phyloP scores from a whole-genome alignment of 805 yeast species.

The Ogataea salicorniae region DNA sequence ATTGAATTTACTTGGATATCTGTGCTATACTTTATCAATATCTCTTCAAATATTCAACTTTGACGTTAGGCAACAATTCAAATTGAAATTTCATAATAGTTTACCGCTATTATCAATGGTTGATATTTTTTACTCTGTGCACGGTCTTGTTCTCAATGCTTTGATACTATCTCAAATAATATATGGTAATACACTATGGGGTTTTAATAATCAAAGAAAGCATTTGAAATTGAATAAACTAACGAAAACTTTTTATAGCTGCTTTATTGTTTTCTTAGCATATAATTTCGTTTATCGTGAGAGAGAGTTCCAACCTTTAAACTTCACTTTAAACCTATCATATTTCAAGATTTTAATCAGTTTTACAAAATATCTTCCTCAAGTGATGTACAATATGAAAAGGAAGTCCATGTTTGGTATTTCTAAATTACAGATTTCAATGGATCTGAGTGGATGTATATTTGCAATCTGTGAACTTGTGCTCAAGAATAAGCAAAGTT shows the following conservation, averaged over 20 bases:
- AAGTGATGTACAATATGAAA: constrained; percentile 35
- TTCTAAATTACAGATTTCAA: constrained; percentile 34
- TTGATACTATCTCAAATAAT: constrained; percentile 36
- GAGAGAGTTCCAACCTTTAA: constrained; percentile 25
- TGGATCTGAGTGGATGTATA: constrained; percentile 40
- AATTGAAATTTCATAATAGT: constrained; percentile 26
- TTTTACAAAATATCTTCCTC: constrained; percentile 47
- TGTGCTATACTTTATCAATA: constrained; percentile 39
- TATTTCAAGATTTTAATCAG: constrained; percentile 41
- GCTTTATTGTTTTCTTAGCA: constrained; percentile 8
- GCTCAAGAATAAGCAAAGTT: constrained; percentile 30
- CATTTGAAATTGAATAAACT: constrained; percentile 20
- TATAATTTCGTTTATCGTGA: constrained; percentile 10
- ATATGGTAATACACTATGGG: constrained; percentile 30
- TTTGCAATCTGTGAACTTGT: constrained; percentile 36
- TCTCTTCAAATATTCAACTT: constrained; percentile 35
- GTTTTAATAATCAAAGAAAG: constrained; percentile 29
- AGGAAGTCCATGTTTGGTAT: constrained; percentile 43
- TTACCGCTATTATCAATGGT: constrained; percentile 38
- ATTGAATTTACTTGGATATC: constrained; percentile 44
- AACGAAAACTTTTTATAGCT: constrained; percentile 16
- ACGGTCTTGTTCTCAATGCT: constrained; percentile 39
- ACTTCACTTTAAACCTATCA: constrained; percentile 38
- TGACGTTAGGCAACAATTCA: constrained; percentile 30
- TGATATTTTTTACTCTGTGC: constrained; percentile 43